These are phyloP conservation scores for Phytopythium oedochilum DNA, from an alignment of 352 stramenopile species.

Conservation along the genomic window DNA sequence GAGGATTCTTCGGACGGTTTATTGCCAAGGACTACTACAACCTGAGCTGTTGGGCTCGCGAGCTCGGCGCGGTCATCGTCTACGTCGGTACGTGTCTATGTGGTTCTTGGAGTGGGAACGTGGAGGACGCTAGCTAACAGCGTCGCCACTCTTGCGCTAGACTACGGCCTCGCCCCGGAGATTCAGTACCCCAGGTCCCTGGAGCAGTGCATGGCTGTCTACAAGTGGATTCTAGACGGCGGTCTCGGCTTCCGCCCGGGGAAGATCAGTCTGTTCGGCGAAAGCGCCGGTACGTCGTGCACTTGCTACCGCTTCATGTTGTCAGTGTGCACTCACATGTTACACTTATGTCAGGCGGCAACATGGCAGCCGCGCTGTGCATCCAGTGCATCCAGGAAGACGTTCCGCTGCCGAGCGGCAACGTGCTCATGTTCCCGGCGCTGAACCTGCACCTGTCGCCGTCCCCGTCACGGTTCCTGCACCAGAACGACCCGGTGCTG, in stretches of 20 bases:
- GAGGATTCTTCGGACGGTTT: conserved; percentile 86
- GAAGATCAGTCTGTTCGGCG: conserved; percentile 74
- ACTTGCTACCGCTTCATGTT: background rate
- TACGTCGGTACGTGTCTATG: conserved; percentile 62
- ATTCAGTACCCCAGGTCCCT: conserved; percentile 77
- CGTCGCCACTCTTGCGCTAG: conserved; percentile 19
- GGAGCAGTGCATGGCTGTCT: conserved; percentile 76
- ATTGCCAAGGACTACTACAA: conserved; percentile 84
- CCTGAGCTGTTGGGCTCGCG: conserved; percentile 61
- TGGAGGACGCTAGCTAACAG: background rate
- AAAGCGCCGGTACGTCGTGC: conserved; percentile 64
- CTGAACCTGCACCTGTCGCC: conserved; percentile 87
- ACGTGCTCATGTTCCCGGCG: conserved; percentile 89
- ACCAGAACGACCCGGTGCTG: conserved; percentile 85
- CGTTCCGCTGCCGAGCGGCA: conserved; percentile 63
- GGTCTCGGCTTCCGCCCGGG: conserved; percentile 67
- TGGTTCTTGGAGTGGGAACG: background rate
- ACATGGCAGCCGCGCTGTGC: conserved; percentile 80
- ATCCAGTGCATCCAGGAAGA: conserved; percentile 81
- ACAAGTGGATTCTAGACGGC: conserved; percentile 79
- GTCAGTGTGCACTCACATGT: no score
- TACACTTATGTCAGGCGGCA: conserved; percentile 67
- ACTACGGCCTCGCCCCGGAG: conserved; percentile 81
- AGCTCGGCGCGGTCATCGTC: conserved; percentile 77
- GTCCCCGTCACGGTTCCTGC: conserved; percentile 82